Percentiles rank a stretch among this genome's conserved stretches.
Evolutionary conservation across 148 eudicot species (phyloP).

Genomic region (Amaranthus cruentus): DNA sequence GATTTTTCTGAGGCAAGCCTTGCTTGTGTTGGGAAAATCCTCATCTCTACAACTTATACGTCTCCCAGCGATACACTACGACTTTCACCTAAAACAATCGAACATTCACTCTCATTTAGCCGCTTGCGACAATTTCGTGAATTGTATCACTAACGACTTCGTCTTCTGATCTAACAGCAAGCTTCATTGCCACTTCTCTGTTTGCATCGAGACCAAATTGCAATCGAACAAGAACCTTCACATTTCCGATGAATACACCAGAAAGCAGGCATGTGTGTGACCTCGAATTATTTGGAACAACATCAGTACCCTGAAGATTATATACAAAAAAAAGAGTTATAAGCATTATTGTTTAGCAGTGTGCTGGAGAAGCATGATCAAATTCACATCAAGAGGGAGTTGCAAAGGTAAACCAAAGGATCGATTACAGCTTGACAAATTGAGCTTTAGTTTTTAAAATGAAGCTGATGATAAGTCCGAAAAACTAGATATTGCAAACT

Average conservation of each 20-base stretch:
- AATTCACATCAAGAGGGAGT: background rate
- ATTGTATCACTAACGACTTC: conserved; percentile 80
- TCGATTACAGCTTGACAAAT: background rate
- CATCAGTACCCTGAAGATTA: conserved; percentile 74
- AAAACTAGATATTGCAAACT: background rate
- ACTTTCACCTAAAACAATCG: background rate
- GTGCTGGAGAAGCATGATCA: background rate
- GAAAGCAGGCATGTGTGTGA: conserved; percentile 89
- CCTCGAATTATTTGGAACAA: conserved; percentile 74
- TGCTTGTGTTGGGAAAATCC: conserved; percentile 17
- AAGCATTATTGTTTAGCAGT: background rate
- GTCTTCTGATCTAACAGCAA: conserved; percentile 89
- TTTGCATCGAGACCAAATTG: conserved; percentile 77
- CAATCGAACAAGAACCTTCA: conserved; percentile 78
- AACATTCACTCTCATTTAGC: conserved; percentile 31
- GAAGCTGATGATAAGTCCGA: background rate
- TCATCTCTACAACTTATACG: conserved; percentile 24
- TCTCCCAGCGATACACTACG: conserved; percentile 15
- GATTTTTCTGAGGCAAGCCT: conserved; percentile 12
- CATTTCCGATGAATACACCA: conserved; percentile 81
- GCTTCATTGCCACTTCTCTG: conserved; percentile 95
- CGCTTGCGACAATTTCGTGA: conserved; percentile 94
- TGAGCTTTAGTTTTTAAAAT: background rate
- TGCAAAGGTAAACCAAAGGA: background rate
- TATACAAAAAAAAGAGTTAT: background rate